Evolutionary conservation across 176 grass and related monocot genomes (phyloP).

Genomic region (Saccharum spontaneum): DNA sequence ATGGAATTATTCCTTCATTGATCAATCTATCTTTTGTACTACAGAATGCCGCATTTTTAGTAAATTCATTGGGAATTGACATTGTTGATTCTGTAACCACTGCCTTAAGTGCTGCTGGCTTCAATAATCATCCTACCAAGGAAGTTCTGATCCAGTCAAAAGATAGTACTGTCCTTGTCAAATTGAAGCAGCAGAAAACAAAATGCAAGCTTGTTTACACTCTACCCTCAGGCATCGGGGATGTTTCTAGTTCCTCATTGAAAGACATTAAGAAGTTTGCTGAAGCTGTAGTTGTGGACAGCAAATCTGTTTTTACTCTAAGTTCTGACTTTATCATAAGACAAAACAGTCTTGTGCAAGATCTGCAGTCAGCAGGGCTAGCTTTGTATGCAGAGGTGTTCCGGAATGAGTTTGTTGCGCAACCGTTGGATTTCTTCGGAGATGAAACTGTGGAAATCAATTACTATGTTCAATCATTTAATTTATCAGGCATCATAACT

Average conservation of each 20-base stretch:
- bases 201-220: constrained; percentile 70
- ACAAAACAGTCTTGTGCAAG: constrained; percentile 30
- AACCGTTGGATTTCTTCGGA: constrained; percentile 65
- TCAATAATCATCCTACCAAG: constrained; percentile 42
- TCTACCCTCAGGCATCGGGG: constrained; percentile 30
- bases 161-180: constrained; percentile 72
- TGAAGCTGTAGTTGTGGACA: constrained; percentile 49
- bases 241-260: constrained; percentile 49
- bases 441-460: constrained; percentile 81
- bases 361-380: constrained; percentile 50
- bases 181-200: constrained; percentile 57
- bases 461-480: constrained; percentile 46
- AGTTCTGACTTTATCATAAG: constrained; percentile 38
- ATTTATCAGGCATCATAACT: constrained; percentile 47
- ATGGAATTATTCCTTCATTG: background rate
- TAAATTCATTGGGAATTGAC: constrained; percentile 45
- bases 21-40: constrained; percentile 22
- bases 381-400: constrained; percentile 60
- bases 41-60: constrained; percentile 71
- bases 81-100: constrained; percentile 42
- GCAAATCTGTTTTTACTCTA: background rate
- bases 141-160: constrained; percentile 67
- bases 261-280: constrained; percentile 62
- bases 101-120: constrained; percentile 62
- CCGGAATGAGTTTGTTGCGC: constrained; percentile 65